Conservation (phyloP, 2,329 filamentous ascomycete species). For the Colletotrichum ledebouriae region DNA sequence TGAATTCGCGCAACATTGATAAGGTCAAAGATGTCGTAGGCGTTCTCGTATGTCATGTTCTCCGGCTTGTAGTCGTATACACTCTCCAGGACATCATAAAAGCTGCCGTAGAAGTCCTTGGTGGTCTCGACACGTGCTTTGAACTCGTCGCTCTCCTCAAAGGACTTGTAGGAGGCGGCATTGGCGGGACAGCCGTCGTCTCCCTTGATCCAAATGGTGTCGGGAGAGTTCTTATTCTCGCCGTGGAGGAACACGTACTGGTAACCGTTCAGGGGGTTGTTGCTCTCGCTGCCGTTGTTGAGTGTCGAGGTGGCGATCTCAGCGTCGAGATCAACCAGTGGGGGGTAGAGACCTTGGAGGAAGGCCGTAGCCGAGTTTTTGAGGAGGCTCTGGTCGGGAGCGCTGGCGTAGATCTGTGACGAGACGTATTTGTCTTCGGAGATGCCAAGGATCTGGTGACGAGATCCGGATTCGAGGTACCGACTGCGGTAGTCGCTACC, state of each 20-base stretch:
- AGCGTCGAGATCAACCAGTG: slow-evolving; percentile 47
- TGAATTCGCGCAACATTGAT: slow-evolving; percentile 54
- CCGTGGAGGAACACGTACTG: slow-evolving; percentile 52
- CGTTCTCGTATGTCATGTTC: slow-evolving; percentile 52
- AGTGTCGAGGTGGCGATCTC: slow-evolving; percentile 48
- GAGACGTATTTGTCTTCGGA: slow-evolving; percentile 50
- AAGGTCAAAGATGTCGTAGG: slow-evolving; percentile 54
- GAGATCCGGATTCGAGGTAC: slow-evolving; percentile 47
- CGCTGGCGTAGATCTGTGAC: slow-evolving; percentile 51
- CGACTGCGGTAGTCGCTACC: slow-evolving; percentile 45
- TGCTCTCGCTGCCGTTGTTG: slow-evolving; percentile 44
- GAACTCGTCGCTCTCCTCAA: slow-evolving; percentile 48
- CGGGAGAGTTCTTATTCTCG: slow-evolving; percentile 49
- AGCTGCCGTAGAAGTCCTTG: slow-evolving; percentile 48
- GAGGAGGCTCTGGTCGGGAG: slow-evolving; percentile 51
- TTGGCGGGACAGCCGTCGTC: slow-evolving; percentile 52
- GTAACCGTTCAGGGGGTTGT: slow-evolving; percentile 48
- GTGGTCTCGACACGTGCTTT: slow-evolving; percentile 47
- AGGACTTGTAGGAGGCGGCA: slow-evolving; percentile 46
- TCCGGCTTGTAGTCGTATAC: slow-evolving; percentile 50
- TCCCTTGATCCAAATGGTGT: slow-evolving; percentile 55
- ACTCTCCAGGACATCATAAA: slow-evolving; percentile 48
- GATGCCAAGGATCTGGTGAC: slow-evolving; percentile 50
- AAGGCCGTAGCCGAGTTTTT: slow-evolving; percentile 53
- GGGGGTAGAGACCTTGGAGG: slow-evolving; percentile 53